phyloP scores from a whole-genome alignment of 108 stramenopile genomes.

The Cyclostephanos tholiformis region DNA sequence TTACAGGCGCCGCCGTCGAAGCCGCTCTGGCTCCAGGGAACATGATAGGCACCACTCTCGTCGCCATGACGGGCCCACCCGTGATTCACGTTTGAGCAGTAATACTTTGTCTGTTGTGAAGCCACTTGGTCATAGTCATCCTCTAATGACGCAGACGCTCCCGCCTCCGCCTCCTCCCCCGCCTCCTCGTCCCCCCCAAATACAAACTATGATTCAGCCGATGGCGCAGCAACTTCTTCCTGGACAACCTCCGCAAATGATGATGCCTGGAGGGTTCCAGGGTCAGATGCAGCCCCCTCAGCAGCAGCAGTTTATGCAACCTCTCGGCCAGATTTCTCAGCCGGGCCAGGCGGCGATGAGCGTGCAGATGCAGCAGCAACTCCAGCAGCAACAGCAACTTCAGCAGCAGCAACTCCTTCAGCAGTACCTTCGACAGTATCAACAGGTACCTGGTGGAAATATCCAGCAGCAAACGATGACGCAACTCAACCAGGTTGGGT shows the following conservation, averaged over 20 bases:
- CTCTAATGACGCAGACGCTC: background rate
- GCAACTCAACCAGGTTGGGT: constrained; percentile 2
- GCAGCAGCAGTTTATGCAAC: constrained; percentile 11
- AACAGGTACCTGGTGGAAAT: constrained; percentile 4
- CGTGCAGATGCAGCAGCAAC: constrained; percentile 7
- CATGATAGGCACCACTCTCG: constrained; percentile 16
- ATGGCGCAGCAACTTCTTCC: constrained; percentile 14
- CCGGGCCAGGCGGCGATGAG: background rate
- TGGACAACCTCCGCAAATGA: constrained; percentile 17
- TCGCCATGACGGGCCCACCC: constrained; percentile 20
- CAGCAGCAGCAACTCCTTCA: constrained; percentile 25
- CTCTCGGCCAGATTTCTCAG: constrained; percentile 12
- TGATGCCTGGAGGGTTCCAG: constrained; percentile 29
- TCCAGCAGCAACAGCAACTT: constrained; percentile 40
- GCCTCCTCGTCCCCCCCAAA: constrained; percentile 15
- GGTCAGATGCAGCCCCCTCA: constrained; percentile 23
- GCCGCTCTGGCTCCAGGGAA: constrained; percentile 13
- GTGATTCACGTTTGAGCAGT: constrained; percentile 9
- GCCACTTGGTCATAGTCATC: constrained; percentile 1
- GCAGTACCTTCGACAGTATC: constrained; percentile 1
- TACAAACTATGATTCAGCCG: constrained; percentile 17
- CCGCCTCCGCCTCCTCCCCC: constrained; percentile 27
- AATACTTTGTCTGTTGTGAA: background rate
- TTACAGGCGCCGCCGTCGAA: constrained; percentile 27
- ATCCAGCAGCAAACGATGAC: constrained; percentile 4